Evolutionary conservation across 2,329 filamentous ascomycete genomes (phyloP).

Genomic region (Nemania sp.): DNA sequence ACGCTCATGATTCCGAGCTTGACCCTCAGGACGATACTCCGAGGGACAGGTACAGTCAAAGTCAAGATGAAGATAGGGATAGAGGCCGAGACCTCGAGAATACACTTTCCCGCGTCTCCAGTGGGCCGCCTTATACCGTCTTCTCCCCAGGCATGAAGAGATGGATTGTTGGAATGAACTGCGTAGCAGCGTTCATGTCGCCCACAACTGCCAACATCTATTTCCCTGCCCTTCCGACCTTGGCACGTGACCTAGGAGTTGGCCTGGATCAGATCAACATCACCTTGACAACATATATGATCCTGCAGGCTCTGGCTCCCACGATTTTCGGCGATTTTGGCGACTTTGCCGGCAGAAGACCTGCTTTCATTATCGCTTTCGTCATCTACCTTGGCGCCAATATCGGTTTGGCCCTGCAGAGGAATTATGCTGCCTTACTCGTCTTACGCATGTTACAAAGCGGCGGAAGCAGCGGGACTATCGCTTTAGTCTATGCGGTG

Average conservation of each 20-base stretch:
- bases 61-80: slow-evolving; percentile 20
- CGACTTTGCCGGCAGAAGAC: slow-evolving; percentile 64
- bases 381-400: slow-evolving; percentile 62
- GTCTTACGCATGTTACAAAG: slow-evolving; percentile 67
- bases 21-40: slow-evolving; percentile 23
- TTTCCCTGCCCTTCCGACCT: slow-evolving; percentile 49
- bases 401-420: slow-evolving; percentile 62
- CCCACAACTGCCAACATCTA: slow-evolving; percentile 65
- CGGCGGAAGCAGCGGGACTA: slow-evolving; percentile 67
- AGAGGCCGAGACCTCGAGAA: slow-evolving; percentile 38
- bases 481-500: slow-evolving; percentile 73
- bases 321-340: slow-evolving; percentile 65
- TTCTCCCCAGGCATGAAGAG: slow-evolving; percentile 50
- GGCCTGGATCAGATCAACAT: slow-evolving; percentile 51
- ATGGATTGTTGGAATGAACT: slow-evolving; percentile 59
- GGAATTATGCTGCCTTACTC: slow-evolving; percentile 61
- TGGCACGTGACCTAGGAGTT: slow-evolving; percentile 47
- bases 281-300: slow-evolving; percentile 64
- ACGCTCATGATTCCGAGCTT: slow-evolving; percentile 13
- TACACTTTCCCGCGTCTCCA: slow-evolving; percentile 42
- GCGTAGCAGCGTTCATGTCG: slow-evolving; percentile 58
- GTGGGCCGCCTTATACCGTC: slow-evolving; percentile 47
- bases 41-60: slow-evolving; percentile 24
- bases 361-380: slow-evolving; percentile 63
- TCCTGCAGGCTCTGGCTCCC: slow-evolving; percentile 66